These are phyloP conservation scores for Cryptococcus sp. DNA, from an alignment of 1,284 basidiomycete species.

Conservation along the genomic window DNA sequence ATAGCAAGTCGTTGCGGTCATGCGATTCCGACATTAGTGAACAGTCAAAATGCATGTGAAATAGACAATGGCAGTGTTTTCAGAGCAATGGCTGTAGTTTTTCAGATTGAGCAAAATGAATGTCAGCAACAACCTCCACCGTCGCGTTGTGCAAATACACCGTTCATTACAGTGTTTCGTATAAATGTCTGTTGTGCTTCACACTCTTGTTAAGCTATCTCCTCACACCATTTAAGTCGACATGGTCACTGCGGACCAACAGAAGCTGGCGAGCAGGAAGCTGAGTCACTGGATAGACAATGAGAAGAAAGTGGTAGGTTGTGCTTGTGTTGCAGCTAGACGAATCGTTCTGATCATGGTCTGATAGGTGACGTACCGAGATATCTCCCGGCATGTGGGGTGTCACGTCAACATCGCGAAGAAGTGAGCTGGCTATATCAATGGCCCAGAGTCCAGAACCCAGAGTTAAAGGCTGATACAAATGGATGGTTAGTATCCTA, in stretches of 20 bases:
- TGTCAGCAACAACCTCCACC: no score
- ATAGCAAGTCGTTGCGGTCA: no score
- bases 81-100: no score
- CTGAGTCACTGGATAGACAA: conserved; percentile 40
- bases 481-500: no score
- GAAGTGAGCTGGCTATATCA: conserved; percentile 46
- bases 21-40: no score
- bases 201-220: background rate
- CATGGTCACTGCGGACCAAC: conserved; percentile 24
- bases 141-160: no score
- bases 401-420: conserved; percentile 47
- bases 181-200: background rate
- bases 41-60: conserved; percentile 1
- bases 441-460: no score
- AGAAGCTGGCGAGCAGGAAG: conserved; percentile 22
- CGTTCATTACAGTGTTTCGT: no score
- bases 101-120: no score
- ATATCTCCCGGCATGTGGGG: conserved; percentile 40
- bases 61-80: no score
- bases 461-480: no score
- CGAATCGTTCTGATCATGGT: background rate
- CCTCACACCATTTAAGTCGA: background rate
- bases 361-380: conserved; percentile 42
- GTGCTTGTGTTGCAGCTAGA: background rate
- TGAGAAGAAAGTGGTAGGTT: conserved; percentile 34